Base-by-base conservation (phyloP, 148 eudicot species). In the Chenopodium quinoa region DNA sequence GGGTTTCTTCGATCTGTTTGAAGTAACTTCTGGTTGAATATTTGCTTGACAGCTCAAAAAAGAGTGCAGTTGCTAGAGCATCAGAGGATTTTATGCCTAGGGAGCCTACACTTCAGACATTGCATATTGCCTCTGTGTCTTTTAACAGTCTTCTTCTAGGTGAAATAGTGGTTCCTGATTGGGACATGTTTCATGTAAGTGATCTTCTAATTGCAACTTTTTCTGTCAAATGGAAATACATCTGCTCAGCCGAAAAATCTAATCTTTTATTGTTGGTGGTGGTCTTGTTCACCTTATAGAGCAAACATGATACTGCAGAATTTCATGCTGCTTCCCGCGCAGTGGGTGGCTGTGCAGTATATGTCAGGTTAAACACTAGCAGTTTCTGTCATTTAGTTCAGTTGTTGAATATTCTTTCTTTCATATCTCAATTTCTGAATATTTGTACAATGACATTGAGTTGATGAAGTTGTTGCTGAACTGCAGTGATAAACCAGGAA, bases 151-250 rank as follows among this genome's bases (percentile, higher is more conserved):
- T 90, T 70, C 84, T 90, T 60, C 83, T 90, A 44, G 93, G 93
- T 34, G 93, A 90, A 80, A 81, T 90, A n/a, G 90, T 90, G 73
- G 91, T 90, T 73, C 93, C 91, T 73, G 93, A 90, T 86, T 90
- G 93, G 93, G 91, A 90, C 86, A 90, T 90, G 91, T 90, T 90
- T 64, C 89, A 89, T 29, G 91, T 90, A 85, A 81, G 86, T 73
- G 48, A 19, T 50, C 50, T 22, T 22, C 60, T 79, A n/a, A 32
- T 23, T 46, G 25, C 44, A 5, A 40, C 6, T 40, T 40, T 40
- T 40, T 40, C 44, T 40, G 6, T 40, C 44, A 40, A 40, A 7
- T 22, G 23, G 37, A 5, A 22, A 27, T 62, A 2, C 27, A 31
- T 54, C 16, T 62, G 65, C 7, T n/a, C 1, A 6, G 27, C 27